A percentile compares a stretch with the other conserved stretches of the same genome.
phyloP scores from a whole-genome alignment of 202 grass and related monocot species.

The Saccharum hybrid region DNA sequence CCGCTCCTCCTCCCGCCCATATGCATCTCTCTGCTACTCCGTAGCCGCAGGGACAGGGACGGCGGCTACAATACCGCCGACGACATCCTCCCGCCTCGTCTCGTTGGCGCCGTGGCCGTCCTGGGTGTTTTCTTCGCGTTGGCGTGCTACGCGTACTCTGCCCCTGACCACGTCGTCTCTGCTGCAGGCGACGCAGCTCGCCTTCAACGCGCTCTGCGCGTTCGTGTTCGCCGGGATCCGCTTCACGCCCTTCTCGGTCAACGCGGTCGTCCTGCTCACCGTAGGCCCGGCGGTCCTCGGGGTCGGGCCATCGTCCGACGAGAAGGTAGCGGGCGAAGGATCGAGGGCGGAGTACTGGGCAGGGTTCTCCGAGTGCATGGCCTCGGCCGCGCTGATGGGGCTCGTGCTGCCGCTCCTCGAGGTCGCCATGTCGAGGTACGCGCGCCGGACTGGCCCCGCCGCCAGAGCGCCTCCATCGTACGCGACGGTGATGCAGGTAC shows the following conservation, averaged over 20 bases:
- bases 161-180: constrained; percentile 73
- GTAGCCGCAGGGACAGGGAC: not conserved
- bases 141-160: constrained; percentile 64
- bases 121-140: constrained; percentile 55
- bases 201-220: constrained; percentile 69
- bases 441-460: not conserved
- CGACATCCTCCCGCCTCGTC: constrained; percentile 45
- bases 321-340: constrained; percentile 32
- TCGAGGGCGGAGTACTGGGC: constrained; percentile 48
- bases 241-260: constrained; percentile 73
- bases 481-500: constrained; percentile 63
- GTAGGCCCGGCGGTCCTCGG: constrained; percentile 70
- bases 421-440: constrained; percentile 53
- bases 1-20: constrained; percentile 65
- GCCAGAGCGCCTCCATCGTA: constrained; percentile 41
- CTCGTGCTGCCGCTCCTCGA: constrained; percentile 67
- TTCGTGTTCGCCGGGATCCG: constrained; percentile 58
- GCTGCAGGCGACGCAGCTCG: constrained; percentile 73
- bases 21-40: constrained; percentile 45
- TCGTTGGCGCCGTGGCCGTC: constrained; percentile 41
- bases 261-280: constrained; percentile 75
- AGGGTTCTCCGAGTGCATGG: constrained; percentile 59
- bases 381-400: constrained; percentile 52
- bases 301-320: constrained; percentile 42
- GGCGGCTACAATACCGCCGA: not conserved